A percentile compares a stretch with the other conserved stretches of the same genome.
These are phyloP conservation scores for Cafeteria roenbergensis DNA, from an alignment of 108 stramenopile genomes.

Conservation along the genomic window DNA sequence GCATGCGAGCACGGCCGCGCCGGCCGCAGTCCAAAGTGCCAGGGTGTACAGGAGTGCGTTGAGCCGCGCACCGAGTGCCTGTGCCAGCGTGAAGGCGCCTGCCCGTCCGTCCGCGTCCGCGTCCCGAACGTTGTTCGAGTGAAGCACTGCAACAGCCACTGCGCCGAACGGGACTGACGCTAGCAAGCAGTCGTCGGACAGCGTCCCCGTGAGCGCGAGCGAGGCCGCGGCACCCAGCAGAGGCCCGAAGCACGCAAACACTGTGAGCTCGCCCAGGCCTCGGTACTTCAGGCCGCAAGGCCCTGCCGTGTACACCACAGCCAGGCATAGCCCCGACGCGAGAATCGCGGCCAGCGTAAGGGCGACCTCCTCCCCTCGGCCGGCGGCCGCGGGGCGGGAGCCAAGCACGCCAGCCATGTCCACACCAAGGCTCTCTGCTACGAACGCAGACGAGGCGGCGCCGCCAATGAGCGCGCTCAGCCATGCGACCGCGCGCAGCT, in stretches of 20 bases:
- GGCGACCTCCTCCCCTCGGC: too few relatives aligned
- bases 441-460: background rate
- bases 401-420: background rate
- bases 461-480: background rate
- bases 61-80: too few relatives aligned
- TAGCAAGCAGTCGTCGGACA: background rate
- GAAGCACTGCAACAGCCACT: background rate
- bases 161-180: background rate
- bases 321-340: background rate
- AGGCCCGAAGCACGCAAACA: conserved; percentile 6
- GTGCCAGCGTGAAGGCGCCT: background rate
- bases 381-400: background rate
- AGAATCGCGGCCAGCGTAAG: too few relatives aligned
- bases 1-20: too few relatives aligned
- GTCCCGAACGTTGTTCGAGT: conserved; percentile 10
- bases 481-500: background rate
- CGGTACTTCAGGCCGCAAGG: background rate
- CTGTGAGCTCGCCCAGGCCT: background rate
- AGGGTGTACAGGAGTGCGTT: too few relatives aligned
- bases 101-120: background rate
- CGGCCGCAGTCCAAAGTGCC: too few relatives aligned
- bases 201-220: background rate
- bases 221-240: background rate
- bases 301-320: background rate
- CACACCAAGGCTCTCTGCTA: too few relatives aligned